Evolutionary conservation across 352 stramenopile species (phyloP).

Genomic region (Globisporangium uncinulatum): DNA sequence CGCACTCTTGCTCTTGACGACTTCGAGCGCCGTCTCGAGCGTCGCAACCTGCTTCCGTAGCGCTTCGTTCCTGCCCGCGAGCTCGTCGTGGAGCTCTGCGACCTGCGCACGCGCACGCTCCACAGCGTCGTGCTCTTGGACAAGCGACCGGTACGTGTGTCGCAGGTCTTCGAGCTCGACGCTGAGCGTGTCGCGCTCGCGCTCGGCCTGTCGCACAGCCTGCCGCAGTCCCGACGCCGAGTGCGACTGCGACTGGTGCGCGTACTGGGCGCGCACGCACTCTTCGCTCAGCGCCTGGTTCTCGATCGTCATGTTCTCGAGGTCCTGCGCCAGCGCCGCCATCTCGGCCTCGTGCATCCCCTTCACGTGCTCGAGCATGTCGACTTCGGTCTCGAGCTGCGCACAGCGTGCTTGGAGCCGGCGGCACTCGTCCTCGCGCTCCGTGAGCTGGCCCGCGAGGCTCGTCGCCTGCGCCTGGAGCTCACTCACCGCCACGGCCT

Average conservation of each 20-base stretch:
- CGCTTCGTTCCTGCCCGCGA: slow-evolving; percentile 54
- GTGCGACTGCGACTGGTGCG: slow-evolving; percentile 43
- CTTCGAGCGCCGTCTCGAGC: slow-evolving; percentile 51
- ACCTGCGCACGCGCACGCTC: slow-evolving; percentile 53
- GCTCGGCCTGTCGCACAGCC: slow-evolving; percentile 49
- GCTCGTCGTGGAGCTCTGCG: slow-evolving; percentile 47
- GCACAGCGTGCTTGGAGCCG: slow-evolving; percentile 34
- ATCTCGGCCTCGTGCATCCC: slow-evolving; percentile 63
- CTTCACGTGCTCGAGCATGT: slow-evolving; percentile 52
- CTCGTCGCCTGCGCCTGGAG: slow-evolving; percentile 54
- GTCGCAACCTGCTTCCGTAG: slow-evolving; percentile 54
- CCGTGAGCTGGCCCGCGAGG: slow-evolving; percentile 53
- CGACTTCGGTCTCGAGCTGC: slow-evolving; percentile 47
- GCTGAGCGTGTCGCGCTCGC: slow-evolving; percentile 58
- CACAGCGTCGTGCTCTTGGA: slow-evolving; percentile 69
- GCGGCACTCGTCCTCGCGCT: slow-evolving; percentile 37
- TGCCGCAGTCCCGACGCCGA: slow-evolving; percentile 50
- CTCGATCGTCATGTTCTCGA: slow-evolving; percentile 87
- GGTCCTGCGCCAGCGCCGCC: slow-evolving; percentile 58
- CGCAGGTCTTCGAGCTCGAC: slow-evolving; percentile 77
- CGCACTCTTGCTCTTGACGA: slow-evolving; percentile 45
- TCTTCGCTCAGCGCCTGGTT: slow-evolving; percentile 85
- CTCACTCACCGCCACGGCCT: slow-evolving; percentile 25
- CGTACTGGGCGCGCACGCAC: slow-evolving; percentile 53
- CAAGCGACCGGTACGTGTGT: slow-evolving; percentile 64